Evolutionary conservation across 164 flowering plant species (phyloP).

Genomic region (Magnolia sinica): DNA sequence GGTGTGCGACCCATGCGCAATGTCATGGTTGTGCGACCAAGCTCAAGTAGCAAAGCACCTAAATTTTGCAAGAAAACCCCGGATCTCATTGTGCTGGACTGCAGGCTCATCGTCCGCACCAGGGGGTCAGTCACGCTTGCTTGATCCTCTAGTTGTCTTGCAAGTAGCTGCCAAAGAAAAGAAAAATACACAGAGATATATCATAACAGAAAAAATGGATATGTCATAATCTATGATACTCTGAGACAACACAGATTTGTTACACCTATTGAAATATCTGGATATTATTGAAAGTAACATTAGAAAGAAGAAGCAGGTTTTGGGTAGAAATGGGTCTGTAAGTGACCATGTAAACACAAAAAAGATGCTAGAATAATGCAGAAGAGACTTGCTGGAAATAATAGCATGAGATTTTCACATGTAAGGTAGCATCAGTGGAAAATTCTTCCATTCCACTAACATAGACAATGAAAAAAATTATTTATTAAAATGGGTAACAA

Average conservation of each 20-base stretch:
- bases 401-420: too few species aligned
- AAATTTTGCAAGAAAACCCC: conserved; percentile 64
- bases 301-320: not conserved
- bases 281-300: not conserved
- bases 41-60: conserved; percentile 83
- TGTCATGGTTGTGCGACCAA: conserved; percentile 87
- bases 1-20: conserved; percentile 71
- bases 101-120: conserved; percentile 37
- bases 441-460: not conserved
- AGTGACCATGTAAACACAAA: not conserved
- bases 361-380: not conserved
- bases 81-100: conserved; percentile 54
- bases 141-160: conserved; percentile 56
- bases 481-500: not conserved
- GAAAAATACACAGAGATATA: not conserved
- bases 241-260: not conserved
- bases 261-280: not conserved
- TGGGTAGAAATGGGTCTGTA: not conserved
- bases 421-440: not conserved
- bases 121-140: conserved; percentile 44
- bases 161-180: conserved; percentile 53
- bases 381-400: not conserved
- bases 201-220: not conserved
- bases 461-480: not conserved
- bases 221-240: not conserved